phyloP scores from a whole-genome alignment of 306 rosid genomes.

The Prunus fruticosa region DNA sequence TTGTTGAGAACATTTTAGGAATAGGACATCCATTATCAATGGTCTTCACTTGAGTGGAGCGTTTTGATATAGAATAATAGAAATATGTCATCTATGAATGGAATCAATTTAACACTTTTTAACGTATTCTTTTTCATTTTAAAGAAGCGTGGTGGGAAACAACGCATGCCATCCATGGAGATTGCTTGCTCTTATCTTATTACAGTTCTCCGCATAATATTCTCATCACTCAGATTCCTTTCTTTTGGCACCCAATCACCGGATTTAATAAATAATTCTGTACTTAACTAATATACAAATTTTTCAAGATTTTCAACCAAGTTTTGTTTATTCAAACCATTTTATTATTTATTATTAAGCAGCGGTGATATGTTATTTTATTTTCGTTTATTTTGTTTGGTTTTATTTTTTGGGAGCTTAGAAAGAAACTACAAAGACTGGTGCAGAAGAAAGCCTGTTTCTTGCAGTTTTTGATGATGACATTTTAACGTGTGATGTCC shows the following conservation, averaged over 20 bases:
- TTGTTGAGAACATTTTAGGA: not conserved
- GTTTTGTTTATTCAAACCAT: not conserved
- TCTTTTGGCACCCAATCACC: not conserved
- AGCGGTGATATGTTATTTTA: not conserved
- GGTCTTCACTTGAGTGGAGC: not conserved
- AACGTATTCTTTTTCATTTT: not conserved
- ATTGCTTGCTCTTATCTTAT: slow-evolving; percentile 22
- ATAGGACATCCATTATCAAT: not conserved
- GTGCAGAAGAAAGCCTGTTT: not conserved
- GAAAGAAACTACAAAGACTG: too few relatives aligned
- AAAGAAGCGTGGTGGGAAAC: slow-evolving; percentile 26
- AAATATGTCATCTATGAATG: not conserved
- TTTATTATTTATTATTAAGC: too few relatives aligned
- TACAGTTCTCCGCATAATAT: slow-evolving; percentile 49
- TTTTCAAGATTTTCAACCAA: not conserved
- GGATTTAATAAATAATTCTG: not conserved
- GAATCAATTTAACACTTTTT: not conserved
- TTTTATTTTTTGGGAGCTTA: too few relatives aligned
- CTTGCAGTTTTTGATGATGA: slow-evolving; percentile 4
- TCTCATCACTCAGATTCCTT: slow-evolving; percentile 6
- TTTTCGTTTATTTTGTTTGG: not conserved
- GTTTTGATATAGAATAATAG: not conserved
- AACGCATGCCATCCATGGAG: slow-evolving; percentile 28
- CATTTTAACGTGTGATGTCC: not conserved
- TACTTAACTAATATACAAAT: too few relatives aligned